Conservation (phyloP, 2,329 filamentous ascomycete genomes). For the Pseudogymnoascus sp. region DNA sequence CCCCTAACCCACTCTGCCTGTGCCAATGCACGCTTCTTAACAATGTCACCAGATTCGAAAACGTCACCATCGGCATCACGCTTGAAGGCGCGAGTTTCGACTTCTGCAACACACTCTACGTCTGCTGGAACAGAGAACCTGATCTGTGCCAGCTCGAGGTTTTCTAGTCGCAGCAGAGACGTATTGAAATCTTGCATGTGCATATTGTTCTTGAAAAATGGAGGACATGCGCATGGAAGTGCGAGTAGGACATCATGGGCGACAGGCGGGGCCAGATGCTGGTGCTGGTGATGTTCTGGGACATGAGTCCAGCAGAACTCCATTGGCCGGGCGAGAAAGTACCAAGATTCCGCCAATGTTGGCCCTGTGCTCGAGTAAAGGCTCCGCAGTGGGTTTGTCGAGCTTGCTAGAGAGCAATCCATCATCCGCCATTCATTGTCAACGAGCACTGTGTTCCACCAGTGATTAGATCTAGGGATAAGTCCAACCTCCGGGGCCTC, state of each 20-base stretch:
- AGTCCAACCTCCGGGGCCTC: slow-evolving; percentile 73
- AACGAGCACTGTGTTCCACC: slow-evolving; percentile 91
- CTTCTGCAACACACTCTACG: slow-evolving; percentile 85
- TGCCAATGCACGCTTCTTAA: slow-evolving; percentile 77
- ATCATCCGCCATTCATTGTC: slow-evolving; percentile 96
- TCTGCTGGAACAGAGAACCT: slow-evolving; percentile 82
- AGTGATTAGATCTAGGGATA: slow-evolving; percentile 85
- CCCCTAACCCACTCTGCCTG: slow-evolving; percentile 88
- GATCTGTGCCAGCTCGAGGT: slow-evolving; percentile 86
- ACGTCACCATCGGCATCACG: slow-evolving; percentile 82
- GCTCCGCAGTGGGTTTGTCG: slow-evolving; percentile 73
- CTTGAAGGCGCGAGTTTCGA: slow-evolving; percentile 74
- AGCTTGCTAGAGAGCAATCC: slow-evolving; percentile 85
- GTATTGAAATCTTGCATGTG: slow-evolving; percentile 88
- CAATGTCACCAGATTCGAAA: slow-evolving; percentile 82
- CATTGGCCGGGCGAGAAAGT: slow-evolving; percentile 81
- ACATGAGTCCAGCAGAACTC: slow-evolving; percentile 96
- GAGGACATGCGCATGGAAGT: slow-evolving; percentile 75
- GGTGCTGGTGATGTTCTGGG: slow-evolving; percentile 75
- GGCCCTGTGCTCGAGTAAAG: slow-evolving; percentile 67
- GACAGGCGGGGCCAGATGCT: slow-evolving; percentile 85
- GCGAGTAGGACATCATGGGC: slow-evolving; percentile 79
- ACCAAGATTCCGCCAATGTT: slow-evolving; percentile 74
- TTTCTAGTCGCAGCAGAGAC: slow-evolving; percentile 73
- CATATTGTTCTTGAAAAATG: slow-evolving; percentile 76